Percentiles rank a stretch among this genome's conserved stretches.
phyloP scores from a whole-genome alignment of 129 eudicot genomes.

The Centella asiatica region DNA sequence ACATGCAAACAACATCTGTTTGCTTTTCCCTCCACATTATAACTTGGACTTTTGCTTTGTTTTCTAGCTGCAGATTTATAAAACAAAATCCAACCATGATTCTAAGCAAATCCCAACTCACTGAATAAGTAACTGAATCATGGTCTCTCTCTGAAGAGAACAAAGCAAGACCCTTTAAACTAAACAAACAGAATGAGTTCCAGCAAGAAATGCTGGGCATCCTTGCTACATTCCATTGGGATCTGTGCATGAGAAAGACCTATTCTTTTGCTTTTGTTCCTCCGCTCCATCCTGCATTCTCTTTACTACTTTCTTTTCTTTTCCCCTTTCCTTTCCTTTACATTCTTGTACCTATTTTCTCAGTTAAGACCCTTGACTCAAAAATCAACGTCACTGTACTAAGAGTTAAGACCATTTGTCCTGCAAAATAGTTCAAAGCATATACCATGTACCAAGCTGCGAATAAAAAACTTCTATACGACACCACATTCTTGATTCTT shows the following conservation, averaged over 20 bases:
- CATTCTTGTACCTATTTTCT: slow-evolving; percentile 11
- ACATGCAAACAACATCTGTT: not conserved
- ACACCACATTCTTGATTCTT: not conserved
- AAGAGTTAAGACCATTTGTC: no score
- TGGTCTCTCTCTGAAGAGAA: slow-evolving; percentile 39
- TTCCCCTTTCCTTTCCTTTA: slow-evolving; percentile 37
- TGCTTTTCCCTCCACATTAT: slow-evolving; percentile 1
- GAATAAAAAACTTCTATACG: not conserved
- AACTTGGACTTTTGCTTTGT: slow-evolving; percentile 9
- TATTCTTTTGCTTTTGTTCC: slow-evolving; percentile 44
- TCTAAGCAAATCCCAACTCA: slow-evolving; percentile 9
- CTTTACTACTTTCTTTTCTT: no score
- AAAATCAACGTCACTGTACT: not conserved
- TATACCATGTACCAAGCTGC: not conserved
- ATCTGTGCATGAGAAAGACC: slow-evolving; percentile 91
- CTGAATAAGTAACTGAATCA: slow-evolving; percentile 2
- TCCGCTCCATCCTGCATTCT: slow-evolving; percentile 17
- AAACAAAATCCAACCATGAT: slow-evolving; percentile 23
- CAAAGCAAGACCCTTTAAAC: slow-evolving; percentile 61
- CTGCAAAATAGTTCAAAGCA: no score
- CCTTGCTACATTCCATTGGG: slow-evolving; percentile 78
- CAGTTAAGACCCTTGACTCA: slow-evolving; percentile 12
- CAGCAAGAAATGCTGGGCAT: slow-evolving; percentile 51
- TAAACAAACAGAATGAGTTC: slow-evolving; percentile 70
- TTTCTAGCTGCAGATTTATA: slow-evolving; percentile 33